Conservation (phyloP, 2,329 filamentous ascomycete genomes). For the Lecanicillium sp. region DNA sequence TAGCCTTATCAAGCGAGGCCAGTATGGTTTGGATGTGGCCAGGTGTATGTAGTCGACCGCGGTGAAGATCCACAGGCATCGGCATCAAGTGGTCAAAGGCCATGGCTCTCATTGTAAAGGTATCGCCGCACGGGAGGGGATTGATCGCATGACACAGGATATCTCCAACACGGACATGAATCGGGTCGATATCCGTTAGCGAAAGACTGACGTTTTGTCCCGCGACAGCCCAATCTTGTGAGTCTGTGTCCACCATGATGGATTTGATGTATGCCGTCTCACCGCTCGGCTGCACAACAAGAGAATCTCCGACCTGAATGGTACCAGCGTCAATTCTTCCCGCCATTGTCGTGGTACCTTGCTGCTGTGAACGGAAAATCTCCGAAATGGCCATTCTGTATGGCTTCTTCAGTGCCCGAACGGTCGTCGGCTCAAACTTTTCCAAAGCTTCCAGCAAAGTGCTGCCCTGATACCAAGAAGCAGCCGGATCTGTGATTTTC, state of each 20-base stretch:
- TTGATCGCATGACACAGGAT: slow-evolving; percentile 68
- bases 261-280: slow-evolving; percentile 78
- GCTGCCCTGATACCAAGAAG: slow-evolving; percentile 73
- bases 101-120: slow-evolving; percentile 76
- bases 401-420: slow-evolving; percentile 66
- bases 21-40: slow-evolving; percentile 68
- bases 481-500: slow-evolving; percentile 47
- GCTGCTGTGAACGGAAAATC: slow-evolving; percentile 71
- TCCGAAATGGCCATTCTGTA: slow-evolving; percentile 84
- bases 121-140: slow-evolving; percentile 64
- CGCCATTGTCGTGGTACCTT: slow-evolving; percentile 76
- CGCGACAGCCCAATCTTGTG: slow-evolving; percentile 82
- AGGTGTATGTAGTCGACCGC: slow-evolving; percentile 73
- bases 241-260: slow-evolving; percentile 67
- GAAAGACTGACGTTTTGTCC: slow-evolving; percentile 86
- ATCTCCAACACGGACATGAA: slow-evolving; percentile 77
- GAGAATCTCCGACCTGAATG: slow-evolving; percentile 74
- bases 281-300: slow-evolving; percentile 74
- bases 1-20: slow-evolving; percentile 71
- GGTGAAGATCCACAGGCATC: slow-evolving; percentile 82
- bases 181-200: slow-evolving; percentile 75
- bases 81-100: slow-evolving; percentile 87
- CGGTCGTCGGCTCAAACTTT: slow-evolving; percentile 62
- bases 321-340: slow-evolving; percentile 82
- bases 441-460: slow-evolving; percentile 84